Percentiles rank a stretch among this genome's conserved stretches.
Evolutionary conservation across 2,329 filamentous ascomycete genomes (phyloP).

Genomic region (Rutstroemia sp.): DNA sequence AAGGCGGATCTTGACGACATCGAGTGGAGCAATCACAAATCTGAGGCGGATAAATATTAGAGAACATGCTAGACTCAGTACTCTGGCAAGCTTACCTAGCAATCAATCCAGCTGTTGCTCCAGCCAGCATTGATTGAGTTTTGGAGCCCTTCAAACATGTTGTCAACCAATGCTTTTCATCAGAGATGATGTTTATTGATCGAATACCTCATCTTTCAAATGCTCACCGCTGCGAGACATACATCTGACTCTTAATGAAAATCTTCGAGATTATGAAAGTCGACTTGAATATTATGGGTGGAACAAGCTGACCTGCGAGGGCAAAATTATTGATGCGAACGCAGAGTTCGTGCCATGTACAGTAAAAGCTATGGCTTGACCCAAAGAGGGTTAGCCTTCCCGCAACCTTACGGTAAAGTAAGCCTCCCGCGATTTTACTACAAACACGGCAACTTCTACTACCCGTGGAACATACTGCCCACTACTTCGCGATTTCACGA

Average conservation of each 20-base stretch:
- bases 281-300: neutral
- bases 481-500: too few species aligned
- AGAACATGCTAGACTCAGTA: neutral
- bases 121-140: slow-evolving; percentile 57
- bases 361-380: neutral
- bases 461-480: too few species aligned
- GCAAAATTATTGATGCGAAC: too few species aligned
- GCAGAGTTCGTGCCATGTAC: neutral
- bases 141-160: slow-evolving; percentile 48
- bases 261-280: neutral
- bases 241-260: slow-evolving; percentile 10
- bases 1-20: slow-evolving; percentile 96
- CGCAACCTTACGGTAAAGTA: too few species aligned
- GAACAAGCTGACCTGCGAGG: too few species aligned
- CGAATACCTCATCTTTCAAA: slow-evolving; percentile 32
- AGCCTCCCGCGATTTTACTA: too few species aligned
- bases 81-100: slow-evolving; percentile 52
- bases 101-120: slow-evolving; percentile 72
- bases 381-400: neutral
- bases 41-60: slow-evolving; percentile 35
- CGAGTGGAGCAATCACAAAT: slow-evolving; percentile 90
- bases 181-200: neutral
- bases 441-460: too few species aligned
- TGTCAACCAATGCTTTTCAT: neutral
- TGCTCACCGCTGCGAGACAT: slow-evolving; percentile 15